phyloP scores from a whole-genome alignment of 78 protist species.

The Dictyostelium capitatum region DNA sequence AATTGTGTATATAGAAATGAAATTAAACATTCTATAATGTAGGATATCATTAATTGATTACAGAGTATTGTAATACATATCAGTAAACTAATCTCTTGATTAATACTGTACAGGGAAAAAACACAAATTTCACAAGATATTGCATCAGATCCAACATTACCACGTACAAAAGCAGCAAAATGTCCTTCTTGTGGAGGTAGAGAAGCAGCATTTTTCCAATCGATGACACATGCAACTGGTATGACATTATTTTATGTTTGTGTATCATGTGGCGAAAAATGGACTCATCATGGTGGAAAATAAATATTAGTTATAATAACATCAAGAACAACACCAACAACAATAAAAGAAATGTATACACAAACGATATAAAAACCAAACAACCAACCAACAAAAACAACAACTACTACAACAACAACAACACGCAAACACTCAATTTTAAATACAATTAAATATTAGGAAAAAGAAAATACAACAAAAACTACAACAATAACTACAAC shows the following conservation, averaged over 20 bases:
- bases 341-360: background rate
- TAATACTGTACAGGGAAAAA: conserved; percentile 49
- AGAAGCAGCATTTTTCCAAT: conserved; percentile 69
- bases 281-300: conserved; percentile 42
- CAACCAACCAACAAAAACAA: background rate
- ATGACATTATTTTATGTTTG: conserved; percentile 73
- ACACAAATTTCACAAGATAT: conserved; percentile 70
- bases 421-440: background rate
- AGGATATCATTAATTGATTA: background rate
- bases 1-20: conserved; percentile 73
- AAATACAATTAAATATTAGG: background rate
- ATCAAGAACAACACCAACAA: background rate
- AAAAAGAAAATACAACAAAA: background rate
- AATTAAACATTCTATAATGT: conserved; percentile 69
- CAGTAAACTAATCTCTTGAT: background rate
- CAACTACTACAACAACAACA: too few species aligned
- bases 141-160: conserved; percentile 73
- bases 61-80: background rate
- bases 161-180: conserved; percentile 63
- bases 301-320: background rate
- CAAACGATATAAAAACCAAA: background rate
- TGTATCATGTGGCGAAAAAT: conserved; percentile 50
- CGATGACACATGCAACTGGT: conserved; percentile 33
- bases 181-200: conserved; percentile 69
- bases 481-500: background rate